phyloP scores from a whole-genome alignment of 1,284 basidiomycete genomes.

The Trichosporon coremiiforme region DNA sequence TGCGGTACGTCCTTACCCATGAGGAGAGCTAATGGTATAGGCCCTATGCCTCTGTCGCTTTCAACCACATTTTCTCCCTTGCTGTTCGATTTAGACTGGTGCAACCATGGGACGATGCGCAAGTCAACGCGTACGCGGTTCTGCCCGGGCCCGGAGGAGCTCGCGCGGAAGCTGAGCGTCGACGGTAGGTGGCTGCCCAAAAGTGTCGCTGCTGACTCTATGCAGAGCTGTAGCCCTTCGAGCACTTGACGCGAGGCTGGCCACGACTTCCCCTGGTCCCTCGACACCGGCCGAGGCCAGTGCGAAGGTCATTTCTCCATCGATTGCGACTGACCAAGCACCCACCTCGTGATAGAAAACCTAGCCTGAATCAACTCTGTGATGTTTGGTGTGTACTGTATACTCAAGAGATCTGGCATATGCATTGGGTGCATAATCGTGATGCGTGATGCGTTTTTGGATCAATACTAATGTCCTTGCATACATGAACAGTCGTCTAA shows the following conservation, averaged over 20 bases:
- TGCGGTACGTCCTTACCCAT: constrained; percentile 68
- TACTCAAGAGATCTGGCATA: not conserved
- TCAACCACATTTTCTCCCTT: constrained; percentile 69
- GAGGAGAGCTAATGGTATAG: constrained; percentile 51
- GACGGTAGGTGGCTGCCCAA: constrained; percentile 62
- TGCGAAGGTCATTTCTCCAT: not conserved
- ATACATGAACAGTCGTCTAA: constrained; percentile 20
- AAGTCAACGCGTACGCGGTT: constrained; percentile 68
- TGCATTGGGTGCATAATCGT: not conserved
- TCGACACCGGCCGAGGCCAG: constrained; percentile 20
- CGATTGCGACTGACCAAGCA: not conserved
- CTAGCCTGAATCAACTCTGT: not conserved
- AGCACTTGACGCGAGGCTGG: constrained; percentile 88
- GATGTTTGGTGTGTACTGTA: not conserved
- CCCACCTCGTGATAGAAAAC: not conserved
- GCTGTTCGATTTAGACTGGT: constrained; percentile 68
- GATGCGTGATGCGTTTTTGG: not conserved
- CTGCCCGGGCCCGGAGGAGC: constrained; percentile 76
- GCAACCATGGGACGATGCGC: constrained; percentile 71
- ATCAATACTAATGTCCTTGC: constrained; percentile 22
- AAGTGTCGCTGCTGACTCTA: constrained; percentile 8
- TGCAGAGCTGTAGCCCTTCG: constrained; percentile 87
- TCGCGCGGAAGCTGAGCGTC: constrained; percentile 87
- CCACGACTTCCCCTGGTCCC: constrained; percentile 51
- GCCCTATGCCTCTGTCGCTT: constrained; percentile 64